phyloP scores from a whole-genome alignment of 768 basidiomycete genomes.

The Mycena pura region DNA sequence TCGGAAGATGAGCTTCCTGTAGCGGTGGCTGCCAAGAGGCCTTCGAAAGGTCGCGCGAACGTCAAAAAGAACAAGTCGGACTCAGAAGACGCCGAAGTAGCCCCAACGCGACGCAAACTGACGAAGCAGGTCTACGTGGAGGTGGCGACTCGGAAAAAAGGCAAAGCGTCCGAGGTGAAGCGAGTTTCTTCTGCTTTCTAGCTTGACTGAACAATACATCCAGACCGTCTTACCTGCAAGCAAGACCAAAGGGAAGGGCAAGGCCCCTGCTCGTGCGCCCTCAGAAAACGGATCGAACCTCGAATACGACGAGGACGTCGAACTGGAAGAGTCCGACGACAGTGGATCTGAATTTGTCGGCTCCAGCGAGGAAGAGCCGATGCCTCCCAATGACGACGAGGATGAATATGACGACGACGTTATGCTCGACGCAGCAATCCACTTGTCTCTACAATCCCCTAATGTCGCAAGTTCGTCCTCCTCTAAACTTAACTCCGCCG shows the following conservation, averaged over 20 bases:
- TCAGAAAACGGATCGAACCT: slow-evolving; percentile 39
- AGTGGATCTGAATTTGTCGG: slow-evolving; percentile 68
- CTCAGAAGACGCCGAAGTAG: slow-evolving; percentile 1
- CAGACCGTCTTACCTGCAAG: slow-evolving; percentile 7
- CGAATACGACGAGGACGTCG: slow-evolving; percentile 46
- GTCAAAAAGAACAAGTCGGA: slow-evolving; percentile 25
- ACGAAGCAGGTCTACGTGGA: slow-evolving; percentile 27
- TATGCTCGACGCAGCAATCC: slow-evolving; percentile 65
- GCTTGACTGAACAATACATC: slow-evolving; percentile 3
- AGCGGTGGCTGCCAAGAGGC: too few species aligned
- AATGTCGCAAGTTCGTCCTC: slow-evolving; percentile 47
- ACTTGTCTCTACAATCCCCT: slow-evolving; percentile 53
- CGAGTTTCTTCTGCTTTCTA: not conserved
- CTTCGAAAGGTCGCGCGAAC: too few species aligned
- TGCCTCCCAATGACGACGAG: slow-evolving; percentile 39
- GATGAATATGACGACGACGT: slow-evolving; percentile 54
- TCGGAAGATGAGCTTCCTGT: slow-evolving; percentile 22
- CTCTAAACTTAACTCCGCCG: slow-evolving; percentile 41
- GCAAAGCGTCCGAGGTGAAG: slow-evolving; percentile 34
- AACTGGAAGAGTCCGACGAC: slow-evolving; percentile 56
- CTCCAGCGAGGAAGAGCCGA: slow-evolving; percentile 28
- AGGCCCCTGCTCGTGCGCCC: slow-evolving; percentile 35
- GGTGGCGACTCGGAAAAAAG: slow-evolving; percentile 22
- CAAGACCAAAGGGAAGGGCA: slow-evolving; percentile 46
- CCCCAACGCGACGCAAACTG: slow-evolving; percentile 15